These are phyloP conservation scores for Bonia amplexicaulis DNA, from an alignment of 176 grass and related monocot species.

Conservation along the genomic window DNA sequence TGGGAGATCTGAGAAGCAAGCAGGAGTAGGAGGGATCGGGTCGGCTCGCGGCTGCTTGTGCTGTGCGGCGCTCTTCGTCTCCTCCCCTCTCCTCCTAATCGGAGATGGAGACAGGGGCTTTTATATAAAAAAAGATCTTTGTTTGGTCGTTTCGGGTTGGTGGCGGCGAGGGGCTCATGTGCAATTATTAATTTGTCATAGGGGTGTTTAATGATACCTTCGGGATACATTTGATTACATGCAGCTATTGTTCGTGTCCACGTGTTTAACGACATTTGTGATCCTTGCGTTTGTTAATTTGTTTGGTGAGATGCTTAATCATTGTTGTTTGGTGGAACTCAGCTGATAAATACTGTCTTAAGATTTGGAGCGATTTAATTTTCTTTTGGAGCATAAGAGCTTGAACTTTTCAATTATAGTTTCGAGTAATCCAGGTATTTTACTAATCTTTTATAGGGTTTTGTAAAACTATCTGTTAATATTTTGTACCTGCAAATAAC, in stretches of 20 bases:
- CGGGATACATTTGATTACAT: background rate
- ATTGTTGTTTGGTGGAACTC: background rate
- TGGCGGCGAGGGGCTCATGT: background rate
- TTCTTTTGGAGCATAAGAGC: background rate
- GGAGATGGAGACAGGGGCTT: constrained; percentile 36
- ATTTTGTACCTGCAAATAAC: background rate
- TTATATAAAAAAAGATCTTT: constrained; percentile 31
- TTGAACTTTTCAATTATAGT: background rate
- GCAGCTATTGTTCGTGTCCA: background rate
- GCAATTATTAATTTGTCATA: background rate
- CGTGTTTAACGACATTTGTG: constrained; percentile 20
- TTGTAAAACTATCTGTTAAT: background rate
- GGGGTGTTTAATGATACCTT: background rate
- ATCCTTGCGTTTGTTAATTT: background rate
- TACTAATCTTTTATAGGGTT: background rate
- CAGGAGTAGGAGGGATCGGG: background rate
- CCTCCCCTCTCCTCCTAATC: constrained; percentile 24
- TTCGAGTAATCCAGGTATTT: background rate
- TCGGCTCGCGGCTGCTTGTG: constrained; percentile 5
- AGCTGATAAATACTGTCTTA: background rate
- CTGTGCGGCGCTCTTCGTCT: constrained; percentile 7
- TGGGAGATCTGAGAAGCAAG: constrained; percentile 11
- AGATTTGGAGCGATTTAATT: background rate
- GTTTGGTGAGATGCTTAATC: background rate
- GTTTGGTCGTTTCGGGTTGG: constrained; percentile 25